Conservation (phyloP, 1,139 yeast genomes). For the Yamadazyma jaroonii region DNA sequence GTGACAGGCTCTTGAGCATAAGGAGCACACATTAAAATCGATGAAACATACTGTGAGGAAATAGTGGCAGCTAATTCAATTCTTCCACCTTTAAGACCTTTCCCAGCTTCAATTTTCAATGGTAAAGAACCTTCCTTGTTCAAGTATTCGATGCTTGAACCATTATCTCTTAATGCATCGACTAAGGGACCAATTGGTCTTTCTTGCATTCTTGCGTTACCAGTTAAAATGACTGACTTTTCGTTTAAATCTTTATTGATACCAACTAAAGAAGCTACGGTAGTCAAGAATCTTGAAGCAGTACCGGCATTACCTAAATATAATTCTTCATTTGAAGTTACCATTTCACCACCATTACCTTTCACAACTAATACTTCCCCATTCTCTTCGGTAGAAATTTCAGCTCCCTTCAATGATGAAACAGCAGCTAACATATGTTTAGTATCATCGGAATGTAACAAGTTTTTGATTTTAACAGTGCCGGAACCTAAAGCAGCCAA, state of each 20-base stretch:
- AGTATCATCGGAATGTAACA: conserved; percentile 94
- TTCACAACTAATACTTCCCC: conserved; percentile 83
- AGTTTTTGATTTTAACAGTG: conserved; percentile 74
- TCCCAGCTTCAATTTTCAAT: conserved; percentile 64
- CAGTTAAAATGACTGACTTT: conserved; percentile 67
- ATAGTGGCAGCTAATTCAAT: conserved; percentile 94
- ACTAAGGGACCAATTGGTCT: conserved; percentile 97
- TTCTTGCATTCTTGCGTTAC: conserved; percentile 96
- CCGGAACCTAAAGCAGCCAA: conserved; percentile 92
- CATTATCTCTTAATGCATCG: conserved; percentile 81
- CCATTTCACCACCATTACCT: conserved; percentile 81
- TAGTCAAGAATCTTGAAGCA: conserved; percentile 90
- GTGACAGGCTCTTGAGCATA: conserved; percentile 89
- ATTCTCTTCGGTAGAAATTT: conserved; percentile 75
- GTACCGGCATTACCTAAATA: conserved; percentile 98
- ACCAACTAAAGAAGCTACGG: conserved; percentile 80
- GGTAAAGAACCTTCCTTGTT: conserved; percentile 86
- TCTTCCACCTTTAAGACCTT: conserved; percentile 81
- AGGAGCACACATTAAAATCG: conserved; percentile 96
- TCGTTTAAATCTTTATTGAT: conserved; percentile 29
- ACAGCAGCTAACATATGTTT: conserved; percentile 93
- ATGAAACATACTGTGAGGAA: conserved; percentile 96
- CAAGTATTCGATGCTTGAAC: conserved; percentile 68
- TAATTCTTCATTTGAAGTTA: conserved; percentile 59
- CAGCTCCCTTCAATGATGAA: conserved; percentile 74